Evolutionary conservation across 1,139 yeast species (phyloP).

Genomic region (Pneumocystis carinii): DNA sequence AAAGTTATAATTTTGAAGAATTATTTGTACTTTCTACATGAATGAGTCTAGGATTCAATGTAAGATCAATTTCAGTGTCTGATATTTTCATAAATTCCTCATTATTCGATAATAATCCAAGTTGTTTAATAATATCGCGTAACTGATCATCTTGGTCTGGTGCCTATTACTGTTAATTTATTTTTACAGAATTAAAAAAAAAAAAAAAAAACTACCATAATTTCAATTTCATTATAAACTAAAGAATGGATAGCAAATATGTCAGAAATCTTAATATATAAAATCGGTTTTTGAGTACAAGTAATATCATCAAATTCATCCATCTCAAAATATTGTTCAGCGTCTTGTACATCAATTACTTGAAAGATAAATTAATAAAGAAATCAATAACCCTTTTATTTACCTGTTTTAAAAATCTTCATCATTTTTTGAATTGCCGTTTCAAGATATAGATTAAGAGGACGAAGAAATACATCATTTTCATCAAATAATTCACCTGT

Average conservation of each 20-base stretch:
- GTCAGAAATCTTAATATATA: conserved; percentile 49
- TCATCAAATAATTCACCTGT: conserved; percentile 47
- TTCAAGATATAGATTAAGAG: conserved; percentile 57
- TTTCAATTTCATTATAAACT: conserved; percentile 38
- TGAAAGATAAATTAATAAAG: neutral
- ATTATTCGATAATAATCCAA: conserved; percentile 29
- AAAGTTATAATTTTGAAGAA: neutral
- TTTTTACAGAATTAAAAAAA: conserved; percentile 11
- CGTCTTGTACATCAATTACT: conserved; percentile 40
- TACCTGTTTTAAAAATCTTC: conserved; percentile 27
- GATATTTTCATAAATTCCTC: conserved; percentile 7
- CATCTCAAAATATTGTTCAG: conserved; percentile 48
- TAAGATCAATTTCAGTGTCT: conserved; percentile 25
- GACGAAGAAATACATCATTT: conserved; percentile 58
- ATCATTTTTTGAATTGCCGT: conserved; percentile 36
- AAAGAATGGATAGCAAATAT: conserved; percentile 48
- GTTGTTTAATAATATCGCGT: conserved; percentile 30
- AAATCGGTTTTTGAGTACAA: conserved; percentile 47
- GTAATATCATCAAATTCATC: conserved; percentile 60
- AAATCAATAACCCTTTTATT: neutral
- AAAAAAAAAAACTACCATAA: conserved; percentile 22
- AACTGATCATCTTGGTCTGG: conserved; percentile 42
- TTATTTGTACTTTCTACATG: conserved; percentile 19
- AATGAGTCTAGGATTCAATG: conserved; percentile 29
- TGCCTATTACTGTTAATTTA: conserved; percentile 13